Conservation (phyloP, 2,329 filamentous ascomycete species). For the Macrophomina pseudophaseolina region DNA sequence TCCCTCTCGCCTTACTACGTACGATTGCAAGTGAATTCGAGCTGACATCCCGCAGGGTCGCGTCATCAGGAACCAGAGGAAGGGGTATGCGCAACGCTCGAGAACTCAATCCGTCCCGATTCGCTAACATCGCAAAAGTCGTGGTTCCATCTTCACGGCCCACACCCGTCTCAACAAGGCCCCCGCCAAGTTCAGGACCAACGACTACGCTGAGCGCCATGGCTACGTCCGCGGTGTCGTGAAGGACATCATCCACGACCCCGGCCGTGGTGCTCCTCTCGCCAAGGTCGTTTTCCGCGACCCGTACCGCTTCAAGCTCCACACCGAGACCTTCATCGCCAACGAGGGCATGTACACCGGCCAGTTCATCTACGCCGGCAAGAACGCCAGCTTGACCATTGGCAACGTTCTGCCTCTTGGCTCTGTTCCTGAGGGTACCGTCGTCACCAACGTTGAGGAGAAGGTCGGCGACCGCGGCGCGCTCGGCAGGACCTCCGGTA, state of each 20-base stretch:
- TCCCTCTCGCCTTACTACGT: not conserved
- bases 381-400: constrained; percentile 95
- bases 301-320: constrained; percentile 97
- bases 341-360: constrained; percentile 99
- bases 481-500: constrained; percentile 95
- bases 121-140: constrained; percentile 59
- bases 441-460: constrained; percentile 99
- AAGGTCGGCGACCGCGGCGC: constrained; percentile 96
- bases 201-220: constrained; percentile 97
- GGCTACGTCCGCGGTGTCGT: constrained; percentile 97
- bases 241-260: constrained; percentile 99
- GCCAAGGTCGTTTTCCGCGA: constrained; percentile 97
- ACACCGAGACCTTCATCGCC: constrained; percentile 99
- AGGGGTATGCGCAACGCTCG: constrained; percentile 34
- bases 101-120: constrained; percentile 1
- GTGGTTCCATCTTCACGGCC: constrained; percentile 78
- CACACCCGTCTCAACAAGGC: constrained; percentile 80
- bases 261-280: constrained; percentile 96
- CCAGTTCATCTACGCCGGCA: constrained; percentile 99
- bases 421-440: constrained; percentile 98
- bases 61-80: constrained; percentile 77
- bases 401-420: constrained; percentile 96
- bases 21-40: not conserved
- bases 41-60: constrained; percentile 56
- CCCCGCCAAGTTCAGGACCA: constrained; percentile 91